Evolutionary conservation across 1,139 yeast genomes (phyloP), one percentile per base, ranked within the genome.

Genomic region (Lodderomyces theae): DNA sequence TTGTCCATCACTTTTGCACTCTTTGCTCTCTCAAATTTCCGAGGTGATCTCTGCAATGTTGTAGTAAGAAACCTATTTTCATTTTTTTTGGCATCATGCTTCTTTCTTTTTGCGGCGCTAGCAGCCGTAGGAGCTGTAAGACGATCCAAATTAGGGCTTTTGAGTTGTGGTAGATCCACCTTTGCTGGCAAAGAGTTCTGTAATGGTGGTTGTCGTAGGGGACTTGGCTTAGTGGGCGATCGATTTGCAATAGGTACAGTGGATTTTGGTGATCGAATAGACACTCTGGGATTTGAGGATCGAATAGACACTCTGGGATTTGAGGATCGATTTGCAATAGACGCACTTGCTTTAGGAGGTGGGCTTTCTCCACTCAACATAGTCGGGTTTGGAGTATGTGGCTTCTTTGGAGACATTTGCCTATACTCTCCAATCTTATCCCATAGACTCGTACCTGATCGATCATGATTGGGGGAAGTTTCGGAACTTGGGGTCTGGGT

Each of bases 1-100:
- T 28, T 28, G 5, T 13, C 18, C 10, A 5, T 16, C 10, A 28
- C 31, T 9, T 28, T 28, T 28, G 31, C 15, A 28, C n/a, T 28
- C 18, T 28, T 28, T 5, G 18, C n/a, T 9, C 18, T 28, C 3
- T 28, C 31, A 28, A 28, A 28, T 15, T 17, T 28, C 11, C 31
- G 13, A 4, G 31, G 31, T 5, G 31, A 15, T 3, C 51, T 38
- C 18, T 62, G 63, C 24, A 69, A 52, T 3, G 66, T 61, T 3
- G 74, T 66, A 0, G 72, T 63, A 34, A 69, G 56, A 42, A 69
- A 66, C 44, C 61, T 55, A 16, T 24, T 63, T 28, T 50, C 43
- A 15, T 30, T 2, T 24, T 37, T 42, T 22, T 35, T 37, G 1
- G 23, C 36, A 13, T 28, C 31, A 3, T 9, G 46, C 44, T 16